phyloP scores from a whole-genome alignment of 83 land plant species.

The Diphasiastrum complanatum region DNA sequence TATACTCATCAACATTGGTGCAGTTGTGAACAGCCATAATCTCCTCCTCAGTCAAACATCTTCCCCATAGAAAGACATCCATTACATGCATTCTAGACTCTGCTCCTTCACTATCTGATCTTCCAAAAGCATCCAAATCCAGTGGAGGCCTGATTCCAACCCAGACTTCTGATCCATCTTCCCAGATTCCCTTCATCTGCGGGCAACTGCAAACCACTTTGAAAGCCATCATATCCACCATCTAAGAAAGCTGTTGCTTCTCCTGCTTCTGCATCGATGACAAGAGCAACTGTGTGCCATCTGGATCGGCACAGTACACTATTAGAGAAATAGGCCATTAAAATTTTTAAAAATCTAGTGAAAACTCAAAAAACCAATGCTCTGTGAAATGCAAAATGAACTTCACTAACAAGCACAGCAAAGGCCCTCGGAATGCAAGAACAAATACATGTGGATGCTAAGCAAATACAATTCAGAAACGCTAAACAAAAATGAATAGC shows the following conservation, averaged over 20 bases:
- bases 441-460: too few relatives aligned
- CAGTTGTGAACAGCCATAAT: conserved; percentile 58
- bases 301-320: too few relatives aligned
- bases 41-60: conserved; percentile 92
- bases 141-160: conserved; percentile 83
- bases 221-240: conserved; percentile 76
- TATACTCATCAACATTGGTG: conserved; percentile 47
- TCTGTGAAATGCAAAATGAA: too few relatives aligned
- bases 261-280: conserved; percentile 84
- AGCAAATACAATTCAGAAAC: too few relatives aligned
- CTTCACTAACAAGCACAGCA: too few relatives aligned
- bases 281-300: conserved; percentile 95
- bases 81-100: conserved; percentile 95
- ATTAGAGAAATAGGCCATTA: too few relatives aligned
- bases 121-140: conserved; percentile 96
- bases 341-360: too few relatives aligned
- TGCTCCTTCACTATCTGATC: conserved; percentile 97
- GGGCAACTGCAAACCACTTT: conserved; percentile 57
- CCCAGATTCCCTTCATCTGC: conserved; percentile 67
- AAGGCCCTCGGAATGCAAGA: too few relatives aligned
- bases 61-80: conserved; percentile 98
- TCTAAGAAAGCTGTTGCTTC: conserved; percentile 86
- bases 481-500: too few relatives aligned
- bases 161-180: conserved; percentile 85
- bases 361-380: too few relatives aligned